phyloP scores from a whole-genome alignment of 2,329 filamentous ascomycete species.

The Penicillium sp. region DNA sequence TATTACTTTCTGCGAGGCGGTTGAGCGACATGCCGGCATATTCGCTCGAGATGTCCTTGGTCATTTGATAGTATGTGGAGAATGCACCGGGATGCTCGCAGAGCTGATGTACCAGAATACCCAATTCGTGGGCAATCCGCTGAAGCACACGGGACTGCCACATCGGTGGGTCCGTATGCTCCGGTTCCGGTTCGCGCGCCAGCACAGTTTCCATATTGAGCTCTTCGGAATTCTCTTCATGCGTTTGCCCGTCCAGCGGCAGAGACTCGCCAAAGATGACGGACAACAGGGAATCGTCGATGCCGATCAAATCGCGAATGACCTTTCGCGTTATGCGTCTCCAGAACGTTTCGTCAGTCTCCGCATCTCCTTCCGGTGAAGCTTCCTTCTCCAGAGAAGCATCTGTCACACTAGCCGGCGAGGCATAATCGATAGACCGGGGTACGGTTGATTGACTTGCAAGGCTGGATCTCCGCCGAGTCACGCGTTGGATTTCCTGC shows the following conservation, averaged over 20 bases:
- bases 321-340: conserved; percentile 79
- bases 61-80: conserved; percentile 69
- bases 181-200: conserved; percentile 28
- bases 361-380: conserved; percentile 39
- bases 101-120: conserved; percentile 76
- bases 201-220: conserved; percentile 35
- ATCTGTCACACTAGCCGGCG: conserved; percentile 34
- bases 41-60: conserved; percentile 61
- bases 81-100: conserved; percentile 88
- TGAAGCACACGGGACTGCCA: conserved; percentile 71
- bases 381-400: conserved; percentile 55
- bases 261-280: conserved; percentile 83
- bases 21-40: conserved; percentile 72
- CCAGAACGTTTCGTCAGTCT: conserved; percentile 69
- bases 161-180: conserved; percentile 28
- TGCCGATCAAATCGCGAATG: conserved; percentile 83
- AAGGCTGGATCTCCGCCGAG: conserved; percentile 55
- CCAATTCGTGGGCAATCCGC: conserved; percentile 81
- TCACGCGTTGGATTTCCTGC: conserved; percentile 87
- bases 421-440: conserved; percentile 17
- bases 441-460: conserved; percentile 24
- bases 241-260: conserved; percentile 39
- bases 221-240: conserved; percentile 31
- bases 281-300: conserved; percentile 80
- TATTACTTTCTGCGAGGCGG: conserved; percentile 27